Evolutionary conservation across 306 rosid species (phyloP).

Genomic region (Purshia tridentata): DNA sequence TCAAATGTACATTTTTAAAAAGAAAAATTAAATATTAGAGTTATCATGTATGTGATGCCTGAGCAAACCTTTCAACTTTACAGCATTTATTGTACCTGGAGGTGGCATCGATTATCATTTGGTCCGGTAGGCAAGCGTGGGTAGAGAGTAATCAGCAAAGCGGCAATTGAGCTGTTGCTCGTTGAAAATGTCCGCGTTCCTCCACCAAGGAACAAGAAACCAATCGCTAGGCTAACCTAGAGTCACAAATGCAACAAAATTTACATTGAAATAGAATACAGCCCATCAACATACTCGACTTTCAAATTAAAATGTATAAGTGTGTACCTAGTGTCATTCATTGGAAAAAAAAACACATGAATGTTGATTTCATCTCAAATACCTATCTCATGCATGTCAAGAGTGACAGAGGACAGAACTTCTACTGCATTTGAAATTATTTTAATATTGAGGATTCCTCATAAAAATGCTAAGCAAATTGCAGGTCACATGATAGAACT

Average conservation of each 20-base stretch:
- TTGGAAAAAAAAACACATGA: not conserved
- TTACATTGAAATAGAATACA: not conserved
- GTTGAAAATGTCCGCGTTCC: conserved; percentile 95
- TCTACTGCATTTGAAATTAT: conserved; percentile 7
- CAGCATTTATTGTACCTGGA: conserved; percentile 62
- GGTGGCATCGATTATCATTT: conserved; percentile 93
- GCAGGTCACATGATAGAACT: not conserved
- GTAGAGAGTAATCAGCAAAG: conserved; percentile 87
- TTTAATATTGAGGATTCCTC: conserved; percentile 1
- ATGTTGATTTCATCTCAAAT: not conserved
- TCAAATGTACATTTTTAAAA: not conserved
- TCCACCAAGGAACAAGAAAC: conserved; percentile 98
- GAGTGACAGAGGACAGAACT: not conserved
- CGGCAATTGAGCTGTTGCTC: conserved; percentile 79
- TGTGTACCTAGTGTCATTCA: not conserved
- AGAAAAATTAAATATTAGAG: not conserved
- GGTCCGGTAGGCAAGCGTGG: conserved; percentile 97
- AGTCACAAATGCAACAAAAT: conserved; percentile 22
- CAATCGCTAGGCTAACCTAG: conserved; percentile 91
- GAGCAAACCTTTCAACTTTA: conserved; percentile 5
- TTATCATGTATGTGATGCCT: not conserved
- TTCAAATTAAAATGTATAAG: not conserved
- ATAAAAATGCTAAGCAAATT: not conserved
- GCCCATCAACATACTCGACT: not conserved
- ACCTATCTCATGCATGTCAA: not conserved